Conservation (phyloP, 495 filamentous ascomycete species). For the Penicillium herquei region DNA sequence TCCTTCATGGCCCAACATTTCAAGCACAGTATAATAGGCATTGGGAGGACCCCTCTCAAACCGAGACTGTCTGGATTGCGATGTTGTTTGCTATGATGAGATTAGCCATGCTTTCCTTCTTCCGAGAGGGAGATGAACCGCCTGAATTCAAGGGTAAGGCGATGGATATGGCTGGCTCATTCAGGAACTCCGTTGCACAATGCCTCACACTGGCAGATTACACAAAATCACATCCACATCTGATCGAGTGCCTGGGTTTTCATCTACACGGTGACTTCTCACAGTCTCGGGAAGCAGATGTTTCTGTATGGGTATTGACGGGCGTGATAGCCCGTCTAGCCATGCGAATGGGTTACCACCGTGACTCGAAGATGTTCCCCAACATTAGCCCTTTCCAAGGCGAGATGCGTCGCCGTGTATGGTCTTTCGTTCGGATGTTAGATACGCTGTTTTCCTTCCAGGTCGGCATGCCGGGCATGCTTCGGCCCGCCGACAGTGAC, state of each 20-base stretch:
- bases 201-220: conserved; percentile 87
- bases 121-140: conserved; percentile 86
- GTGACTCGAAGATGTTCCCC: conserved; percentile 81
- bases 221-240: conserved; percentile 78
- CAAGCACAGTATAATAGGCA: conserved; percentile 80
- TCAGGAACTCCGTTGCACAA: conserved; percentile 79
- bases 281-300: conserved; percentile 75
- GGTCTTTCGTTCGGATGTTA: conserved; percentile 76
- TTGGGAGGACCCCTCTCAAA: conserved; percentile 80
- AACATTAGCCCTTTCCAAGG: conserved; percentile 83
- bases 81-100: conserved; percentile 86
- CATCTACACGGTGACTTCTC: conserved; percentile 81
- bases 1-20: conserved; percentile 85
- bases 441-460: conserved; percentile 92
- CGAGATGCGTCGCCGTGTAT: conserved; percentile 87
- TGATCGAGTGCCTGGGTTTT: conserved; percentile 86
- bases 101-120: conserved; percentile 87
- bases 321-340: conserved; percentile 81
- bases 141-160: conserved; percentile 72
- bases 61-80: conserved; percentile 84
- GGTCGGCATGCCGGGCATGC: conserved; percentile 85
- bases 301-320: conserved; percentile 76
- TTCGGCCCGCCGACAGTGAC: conserved; percentile 78
- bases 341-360: conserved; percentile 94
- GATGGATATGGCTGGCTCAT: conserved; percentile 74